These are phyloP conservation scores for Pseudohyphozyma bogoriensis DNA, from an alignment of 768 basidiomycete species.

Conservation along the genomic window DNA sequence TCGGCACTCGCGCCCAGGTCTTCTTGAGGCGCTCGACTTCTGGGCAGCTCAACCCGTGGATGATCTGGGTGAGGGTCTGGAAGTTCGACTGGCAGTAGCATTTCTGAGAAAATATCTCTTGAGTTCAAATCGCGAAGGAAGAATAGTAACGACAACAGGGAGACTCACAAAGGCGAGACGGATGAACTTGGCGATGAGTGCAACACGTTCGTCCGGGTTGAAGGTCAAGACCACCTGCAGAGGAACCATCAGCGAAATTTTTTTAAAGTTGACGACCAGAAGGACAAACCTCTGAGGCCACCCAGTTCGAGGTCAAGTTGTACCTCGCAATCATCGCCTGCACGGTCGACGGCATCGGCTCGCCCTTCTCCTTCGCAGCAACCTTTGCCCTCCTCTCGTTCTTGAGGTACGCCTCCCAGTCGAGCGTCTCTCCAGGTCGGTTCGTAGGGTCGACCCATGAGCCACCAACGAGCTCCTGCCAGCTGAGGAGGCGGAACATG, in stretches of 20 bases:
- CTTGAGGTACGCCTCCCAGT: slow-evolving; percentile 74
- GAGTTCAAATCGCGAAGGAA: too few relatives aligned
- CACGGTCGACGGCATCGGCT: slow-evolving; percentile 1
- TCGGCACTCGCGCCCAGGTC: slow-evolving; percentile 55
- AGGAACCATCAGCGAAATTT: not conserved
- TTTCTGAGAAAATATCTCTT: slow-evolving; percentile 54
- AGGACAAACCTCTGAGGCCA: slow-evolving; percentile 51
- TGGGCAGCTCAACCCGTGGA: slow-evolving; percentile 61
- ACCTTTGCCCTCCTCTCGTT: slow-evolving; percentile 58
- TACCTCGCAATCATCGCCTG: slow-evolving; percentile 61
- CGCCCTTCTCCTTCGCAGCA: slow-evolving; percentile 10
- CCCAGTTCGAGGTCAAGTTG: slow-evolving; percentile 72
- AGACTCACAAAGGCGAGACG: not conserved
- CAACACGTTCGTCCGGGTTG: slow-evolving; percentile 46
- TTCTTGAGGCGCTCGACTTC: slow-evolving; percentile 60
- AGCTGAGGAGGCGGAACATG: slow-evolving; percentile 69
- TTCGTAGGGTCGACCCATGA: slow-evolving; percentile 20
- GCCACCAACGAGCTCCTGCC: slow-evolving; percentile 63
- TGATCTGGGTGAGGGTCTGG: slow-evolving; percentile 65
- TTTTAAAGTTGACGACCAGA: too few relatives aligned
- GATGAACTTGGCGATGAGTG: slow-evolving; percentile 59
- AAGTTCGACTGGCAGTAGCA: slow-evolving; percentile 67
- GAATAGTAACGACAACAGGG: not conserved
- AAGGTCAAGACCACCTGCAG: slow-evolving; percentile 57
- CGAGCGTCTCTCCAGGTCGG: slow-evolving; percentile 51